Percentiles rank a stretch among this genome's conserved stretches.
Evolutionary conservation across 495 filamentous ascomycete genomes (phyloP).

Genomic region (Stereocaulon alpinum): DNA sequence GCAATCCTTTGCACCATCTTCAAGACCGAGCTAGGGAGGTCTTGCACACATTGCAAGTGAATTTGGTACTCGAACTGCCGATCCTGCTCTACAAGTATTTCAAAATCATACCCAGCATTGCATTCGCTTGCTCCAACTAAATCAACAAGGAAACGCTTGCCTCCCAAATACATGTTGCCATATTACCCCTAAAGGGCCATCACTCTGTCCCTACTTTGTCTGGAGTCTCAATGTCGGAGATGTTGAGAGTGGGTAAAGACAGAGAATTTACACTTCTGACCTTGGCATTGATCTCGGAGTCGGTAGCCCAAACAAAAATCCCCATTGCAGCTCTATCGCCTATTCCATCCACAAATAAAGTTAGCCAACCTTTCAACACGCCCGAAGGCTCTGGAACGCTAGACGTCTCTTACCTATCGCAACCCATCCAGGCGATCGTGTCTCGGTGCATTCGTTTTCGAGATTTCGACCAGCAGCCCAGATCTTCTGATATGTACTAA

Average conservation of each 20-base stretch:
- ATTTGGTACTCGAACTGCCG: no score
- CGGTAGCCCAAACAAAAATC: slow-evolving; percentile 9
- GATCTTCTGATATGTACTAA: slow-evolving; percentile 8
- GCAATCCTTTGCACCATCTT: no score
- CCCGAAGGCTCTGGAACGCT: neutral
- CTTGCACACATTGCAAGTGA: no score
- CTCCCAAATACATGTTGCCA: no score
- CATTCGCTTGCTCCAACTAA: neutral
- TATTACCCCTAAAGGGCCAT: neutral
- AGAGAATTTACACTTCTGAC: neutral
- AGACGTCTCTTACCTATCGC: neutral
- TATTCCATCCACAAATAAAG: neutral
- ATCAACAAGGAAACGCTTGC: no score
- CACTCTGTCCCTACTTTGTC: neutral
- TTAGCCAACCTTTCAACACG: neutral
- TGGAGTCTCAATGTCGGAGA: neutral
- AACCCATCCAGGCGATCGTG: neutral
- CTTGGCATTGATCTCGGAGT: neutral
- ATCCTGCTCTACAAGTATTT: no score
- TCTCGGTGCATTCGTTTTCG: neutral
- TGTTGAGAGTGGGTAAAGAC: neutral
- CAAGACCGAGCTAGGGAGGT: no score
- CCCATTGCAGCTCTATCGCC: slow-evolving; percentile 8
- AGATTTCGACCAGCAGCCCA: neutral
- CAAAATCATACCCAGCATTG: no score